Evolutionary conservation across 148 eudicot species (phyloP), one percentile per base, ranked within the genome.

Genomic region (Rheum nobile): DNA sequence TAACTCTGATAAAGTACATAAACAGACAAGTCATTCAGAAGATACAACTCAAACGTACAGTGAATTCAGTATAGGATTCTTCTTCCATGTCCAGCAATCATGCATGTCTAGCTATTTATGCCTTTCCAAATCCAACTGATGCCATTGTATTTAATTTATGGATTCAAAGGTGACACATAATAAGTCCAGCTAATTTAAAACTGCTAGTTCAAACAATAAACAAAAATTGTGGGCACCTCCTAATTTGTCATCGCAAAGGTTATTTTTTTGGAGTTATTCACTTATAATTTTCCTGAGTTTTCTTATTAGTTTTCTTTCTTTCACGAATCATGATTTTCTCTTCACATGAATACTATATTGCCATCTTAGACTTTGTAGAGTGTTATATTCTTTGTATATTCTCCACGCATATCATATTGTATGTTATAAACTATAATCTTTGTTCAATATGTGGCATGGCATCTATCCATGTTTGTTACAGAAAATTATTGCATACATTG

Each of bases 301-400:
- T 1, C 43, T 41, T 41, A 9, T 41, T 41, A 6, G 6, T 41
- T 41, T 41, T 8, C 6, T 41, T 41, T 8, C 43, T 41, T 41
- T 41, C 43, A 41, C 6, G 43, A 41, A 2, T 46, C 50, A 46
- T 46, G 50, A 46, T 16, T 14, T 43, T 43, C 47, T 43, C 50
- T 46, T 16, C 50, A 46, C 2, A 46, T 2, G 19, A 46, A 46
- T 46, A 46, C 50, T 21, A 54, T 54, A 54, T 54, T 54, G 28
- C 63, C 63, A 54, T 54, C 63, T 54, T 54, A 54, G 63, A 54
- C 63, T 54, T 24, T 54, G 63, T 54, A 54, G 63, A 54, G 63
- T 8, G 63, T 21, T 22, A 14, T 59, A 59, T 22, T 55, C 54
- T 47, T 19, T 16, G 54, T 47, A 47, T 47, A 47, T 50, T 50